A percentile compares a stretch with the other conserved stretches of the same genome.
phyloP scores from a whole-genome alignment of 2,329 filamentous ascomycete species.

The Colletotrichum sp. region DNA sequence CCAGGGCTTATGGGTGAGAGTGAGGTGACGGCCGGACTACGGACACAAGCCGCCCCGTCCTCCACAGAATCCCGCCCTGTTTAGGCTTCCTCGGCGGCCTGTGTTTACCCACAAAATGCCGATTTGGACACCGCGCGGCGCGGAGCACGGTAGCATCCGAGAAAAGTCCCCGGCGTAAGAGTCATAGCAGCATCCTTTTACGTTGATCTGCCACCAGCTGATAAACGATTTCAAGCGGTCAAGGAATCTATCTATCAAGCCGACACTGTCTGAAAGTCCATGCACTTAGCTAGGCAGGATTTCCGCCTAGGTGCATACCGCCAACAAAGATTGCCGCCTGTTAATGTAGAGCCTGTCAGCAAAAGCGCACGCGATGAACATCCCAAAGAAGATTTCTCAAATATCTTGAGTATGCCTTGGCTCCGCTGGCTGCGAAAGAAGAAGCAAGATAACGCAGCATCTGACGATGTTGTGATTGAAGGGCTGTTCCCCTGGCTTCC shows the following conservation, averaged over 20 bases:
- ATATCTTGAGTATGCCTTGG: neutral
- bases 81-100: neutral
- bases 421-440: neutral
- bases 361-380: neutral
- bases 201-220: neutral
- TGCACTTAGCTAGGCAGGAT: neutral
- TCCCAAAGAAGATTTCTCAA: neutral
- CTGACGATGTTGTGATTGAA: neutral
- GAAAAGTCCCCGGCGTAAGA: neutral
- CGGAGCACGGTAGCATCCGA: neutral
- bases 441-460: accelerated
- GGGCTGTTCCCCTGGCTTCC: neutral
- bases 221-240: accelerated
- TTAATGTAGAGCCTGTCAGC: neutral
- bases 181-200: neutral
- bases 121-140: neutral
- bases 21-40: neutral
- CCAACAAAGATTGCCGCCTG: neutral
- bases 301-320: neutral
- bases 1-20: neutral
- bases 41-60: neutral
- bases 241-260: neutral
- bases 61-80: neutral
- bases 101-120: neutral
- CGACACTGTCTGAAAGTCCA: accelerated